Percentiles rank a stretch among this genome's conserved stretches.
phyloP scores from a whole-genome alignment of 768 basidiomycete genomes.

The Gautieria morchelliformis region DNA sequence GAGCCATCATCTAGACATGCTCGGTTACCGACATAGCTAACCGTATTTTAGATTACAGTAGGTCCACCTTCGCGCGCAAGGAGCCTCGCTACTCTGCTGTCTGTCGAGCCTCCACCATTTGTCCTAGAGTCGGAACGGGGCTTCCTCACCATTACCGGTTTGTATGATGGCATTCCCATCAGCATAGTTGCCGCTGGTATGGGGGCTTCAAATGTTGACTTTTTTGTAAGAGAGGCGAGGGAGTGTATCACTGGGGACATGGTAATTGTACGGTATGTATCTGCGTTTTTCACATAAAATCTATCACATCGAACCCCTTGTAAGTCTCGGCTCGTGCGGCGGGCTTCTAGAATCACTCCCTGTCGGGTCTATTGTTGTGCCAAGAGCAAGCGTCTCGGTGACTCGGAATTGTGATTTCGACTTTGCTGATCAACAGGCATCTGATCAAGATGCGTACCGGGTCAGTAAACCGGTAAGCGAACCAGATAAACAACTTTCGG shows the following conservation, averaged over 20 bases:
- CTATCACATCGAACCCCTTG: background rate
- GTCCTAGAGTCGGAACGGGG: slow-evolving; percentile 63
- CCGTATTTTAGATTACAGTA: slow-evolving; percentile 49
- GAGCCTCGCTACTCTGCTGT: slow-evolving; percentile 48
- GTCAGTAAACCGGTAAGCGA: slow-evolving; percentile 54
- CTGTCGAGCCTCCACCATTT: slow-evolving; percentile 30
- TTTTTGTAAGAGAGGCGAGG: slow-evolving; percentile 72
- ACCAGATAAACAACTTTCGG: background rate
- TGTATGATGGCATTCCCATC: slow-evolving; percentile 51
- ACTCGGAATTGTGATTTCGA: slow-evolving; percentile 72
- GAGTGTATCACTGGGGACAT: slow-evolving; percentile 61
- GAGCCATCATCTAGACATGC: slow-evolving; percentile 15
- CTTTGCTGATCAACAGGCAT: slow-evolving; percentile 35
- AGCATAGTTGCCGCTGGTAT: slow-evolving; percentile 77
- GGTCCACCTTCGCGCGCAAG: slow-evolving; percentile 62
- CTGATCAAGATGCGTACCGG: slow-evolving; percentile 44
- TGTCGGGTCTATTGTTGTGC: slow-evolving; percentile 70
- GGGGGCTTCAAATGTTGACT: slow-evolving; percentile 77
- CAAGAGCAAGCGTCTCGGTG: slow-evolving; percentile 56
- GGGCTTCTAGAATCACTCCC: slow-evolving; percentile 49
- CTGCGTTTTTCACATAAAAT: background rate
- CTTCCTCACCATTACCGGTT: slow-evolving; percentile 64
- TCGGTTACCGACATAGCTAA: background rate
- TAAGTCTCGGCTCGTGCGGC: slow-evolving; percentile 76
- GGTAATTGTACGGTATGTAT: slow-evolving; percentile 37